These are phyloP conservation scores for Cordyceps javanica DNA, from an alignment of 2,329 filamentous ascomycete species.

Conservation along the genomic window DNA sequence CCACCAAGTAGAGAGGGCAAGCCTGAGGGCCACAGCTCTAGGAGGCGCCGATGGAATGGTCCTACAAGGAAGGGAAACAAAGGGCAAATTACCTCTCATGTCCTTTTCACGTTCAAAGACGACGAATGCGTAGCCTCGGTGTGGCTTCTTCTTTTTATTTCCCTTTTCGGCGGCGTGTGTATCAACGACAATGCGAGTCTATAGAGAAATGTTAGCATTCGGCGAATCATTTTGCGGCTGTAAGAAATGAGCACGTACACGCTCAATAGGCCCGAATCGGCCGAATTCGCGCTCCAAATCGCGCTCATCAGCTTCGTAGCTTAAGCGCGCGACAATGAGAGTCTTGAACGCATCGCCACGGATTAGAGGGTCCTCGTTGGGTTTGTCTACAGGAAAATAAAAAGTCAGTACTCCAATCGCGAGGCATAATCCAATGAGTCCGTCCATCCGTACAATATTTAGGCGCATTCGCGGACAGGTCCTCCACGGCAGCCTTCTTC, in stretches of 20 bases:
- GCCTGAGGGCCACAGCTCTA: constrained; percentile 38
- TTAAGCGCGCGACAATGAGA: constrained; percentile 82
- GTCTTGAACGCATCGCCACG: constrained; percentile 94
- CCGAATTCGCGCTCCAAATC: constrained; percentile 93
- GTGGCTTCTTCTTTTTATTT: constrained; percentile 74
- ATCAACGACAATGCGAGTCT: constrained; percentile 86
- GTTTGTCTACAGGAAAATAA: constrained; percentile 57
- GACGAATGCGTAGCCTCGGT: constrained; percentile 91
- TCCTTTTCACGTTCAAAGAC: constrained; percentile 96
- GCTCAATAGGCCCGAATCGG: constrained; percentile 88
- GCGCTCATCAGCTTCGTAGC: constrained; percentile 81
- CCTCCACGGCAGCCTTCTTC: constrained; percentile 63
- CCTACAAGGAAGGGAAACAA: constrained; percentile 29
- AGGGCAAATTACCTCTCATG: constrained; percentile 81
- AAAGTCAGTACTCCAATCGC: constrained; percentile 16
- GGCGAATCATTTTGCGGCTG: background rate
- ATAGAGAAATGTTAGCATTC: background rate
- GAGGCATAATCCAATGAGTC: background rate
- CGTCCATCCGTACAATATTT: constrained; percentile 46
- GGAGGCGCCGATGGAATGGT: constrained; percentile 22
- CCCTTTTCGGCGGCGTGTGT: constrained; percentile 61
- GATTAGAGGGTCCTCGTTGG: constrained; percentile 77
- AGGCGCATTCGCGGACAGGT: constrained; percentile 56
- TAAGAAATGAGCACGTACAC: constrained; percentile 52
- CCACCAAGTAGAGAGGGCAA: constrained; percentile 30